Base-by-base conservation (phyloP, 176 grass and related monocot species). In the Elaeis guineensis region DNA sequence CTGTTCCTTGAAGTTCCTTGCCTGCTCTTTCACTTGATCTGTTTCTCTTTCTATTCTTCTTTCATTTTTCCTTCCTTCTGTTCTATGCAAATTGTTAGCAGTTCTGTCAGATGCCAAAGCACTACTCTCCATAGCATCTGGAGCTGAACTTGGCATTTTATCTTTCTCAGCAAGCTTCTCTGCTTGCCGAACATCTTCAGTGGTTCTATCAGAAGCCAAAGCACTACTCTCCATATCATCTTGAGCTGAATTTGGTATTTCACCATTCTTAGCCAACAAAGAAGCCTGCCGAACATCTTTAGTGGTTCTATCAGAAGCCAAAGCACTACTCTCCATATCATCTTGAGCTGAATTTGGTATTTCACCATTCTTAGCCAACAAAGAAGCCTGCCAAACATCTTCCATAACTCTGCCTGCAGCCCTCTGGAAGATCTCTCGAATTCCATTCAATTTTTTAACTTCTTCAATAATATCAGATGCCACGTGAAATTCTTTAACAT, bases 1-100 rank as follows among this genome's bases (percentile, higher is more conserved):
- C 39, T 75, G 71, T 58, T 65, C 50, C 30, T 61, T 61, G 4
- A 74, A 24, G 63, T 80, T 72, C 20, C 63, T 77, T 9, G 21
- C 62, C 60, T 15, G 53, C 57, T 63, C 57, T 52, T 66, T 58
- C 16, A 16, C 64, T 26, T 59, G 35, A 69, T 74, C 57, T 68
- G 60, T 57, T 56, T 68, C 65, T 56, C 52, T 57, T 44, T 22
- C 52, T 57, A 58, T 35, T 51, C 69, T 57, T 78, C 52, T 80
- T 58, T 57, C 17, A 59, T 71, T 63, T 67, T 86, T 67, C 48
- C n/a, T 73, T 23, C 62, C 73, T 69, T 79, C 76, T 52, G 53
- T 77, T 55, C 52, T 82, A 44, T 69, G 62, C 57, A 69, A 49
- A 44, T 44, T 44, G 35, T 44, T 44, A 44, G 35, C 35, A 44